A percentile compares a stretch with the other conserved stretches of the same genome.
phyloP scores from a whole-genome alignment of 208 protist species.

The Trichomonas gallinae region DNA sequence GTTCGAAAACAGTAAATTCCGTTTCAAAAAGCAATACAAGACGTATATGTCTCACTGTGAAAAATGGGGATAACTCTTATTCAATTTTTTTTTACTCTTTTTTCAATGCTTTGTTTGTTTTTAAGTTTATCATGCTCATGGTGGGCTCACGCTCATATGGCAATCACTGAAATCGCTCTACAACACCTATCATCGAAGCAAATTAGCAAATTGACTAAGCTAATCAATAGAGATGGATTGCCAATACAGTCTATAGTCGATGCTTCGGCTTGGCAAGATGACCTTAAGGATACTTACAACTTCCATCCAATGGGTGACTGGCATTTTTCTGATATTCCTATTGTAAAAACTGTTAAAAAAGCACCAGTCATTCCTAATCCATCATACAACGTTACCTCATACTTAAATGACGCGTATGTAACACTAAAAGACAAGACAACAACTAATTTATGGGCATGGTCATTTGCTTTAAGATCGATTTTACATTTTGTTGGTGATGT shows the following conservation, averaged over 20 bases:
- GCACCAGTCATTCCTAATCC: not conserved
- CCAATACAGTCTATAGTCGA: not conserved
- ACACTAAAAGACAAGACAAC: not conserved
- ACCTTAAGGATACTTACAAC: not conserved
- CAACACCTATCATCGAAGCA: not conserved
- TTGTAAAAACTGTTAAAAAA: too few species aligned
- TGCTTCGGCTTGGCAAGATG: not conserved
- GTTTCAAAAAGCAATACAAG: too few species aligned
- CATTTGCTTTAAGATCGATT: not conserved
- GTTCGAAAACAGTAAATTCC: too few species aligned
- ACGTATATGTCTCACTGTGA: too few species aligned
- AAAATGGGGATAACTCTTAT: too few species aligned
- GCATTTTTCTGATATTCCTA: not conserved
- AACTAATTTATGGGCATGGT: not conserved
- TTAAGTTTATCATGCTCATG: not conserved
- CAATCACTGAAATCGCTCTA: not conserved
- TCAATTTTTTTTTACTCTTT: too few species aligned
- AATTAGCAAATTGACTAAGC: not conserved
- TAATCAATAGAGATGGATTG: not conserved
- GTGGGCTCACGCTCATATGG: slow-evolving; percentile 1
- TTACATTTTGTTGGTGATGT: not conserved
- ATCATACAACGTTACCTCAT: not conserved
- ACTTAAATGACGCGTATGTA: not conserved
- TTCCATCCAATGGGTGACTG: not conserved
- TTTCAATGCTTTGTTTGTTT: not conserved